A percentile compares a stretch with the other conserved stretches of the same genome.
Conservation (phyloP, 768 basidiomycete genomes). For the Leccinum fibrillosum region DNA sequence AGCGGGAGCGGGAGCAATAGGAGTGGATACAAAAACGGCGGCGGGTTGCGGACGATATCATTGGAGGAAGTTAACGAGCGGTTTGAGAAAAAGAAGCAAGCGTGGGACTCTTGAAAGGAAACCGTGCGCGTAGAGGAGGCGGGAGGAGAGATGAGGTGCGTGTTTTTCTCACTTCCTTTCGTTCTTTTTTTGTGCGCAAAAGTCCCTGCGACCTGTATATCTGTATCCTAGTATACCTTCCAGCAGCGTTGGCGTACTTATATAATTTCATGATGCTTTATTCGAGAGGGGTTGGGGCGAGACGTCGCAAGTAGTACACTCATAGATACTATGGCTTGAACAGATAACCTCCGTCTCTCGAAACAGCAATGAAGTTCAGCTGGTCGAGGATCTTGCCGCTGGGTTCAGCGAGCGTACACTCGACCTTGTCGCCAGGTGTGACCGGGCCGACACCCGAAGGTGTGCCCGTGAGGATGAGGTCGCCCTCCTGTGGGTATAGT, state of each 20-base stretch:
- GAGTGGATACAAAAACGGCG: constrained; percentile 10
- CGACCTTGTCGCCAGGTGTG: constrained; percentile 70
- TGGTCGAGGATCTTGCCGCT: constrained; percentile 53
- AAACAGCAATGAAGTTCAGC: constrained; percentile 62
- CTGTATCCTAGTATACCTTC: constrained; percentile 20
- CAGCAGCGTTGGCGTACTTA: constrained; percentile 2
- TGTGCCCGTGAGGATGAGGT: constrained; percentile 89
- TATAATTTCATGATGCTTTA: constrained; percentile 12
- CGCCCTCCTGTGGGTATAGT: constrained; percentile 63
- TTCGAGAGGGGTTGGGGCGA: not conserved
- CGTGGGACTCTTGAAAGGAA: constrained; percentile 15
- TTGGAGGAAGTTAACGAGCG: constrained; percentile 23
- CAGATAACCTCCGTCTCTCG: constrained; percentile 67
- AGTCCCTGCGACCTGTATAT: not conserved
- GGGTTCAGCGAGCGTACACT: constrained; percentile 62
- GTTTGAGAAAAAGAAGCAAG: constrained; percentile 15
- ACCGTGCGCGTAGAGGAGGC: not conserved
- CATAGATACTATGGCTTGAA: constrained; percentile 36
- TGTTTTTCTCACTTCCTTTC: not conserved
- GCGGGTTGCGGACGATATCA: constrained; percentile 26
- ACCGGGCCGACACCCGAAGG: constrained; percentile 88
- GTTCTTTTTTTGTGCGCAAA: not conserved
- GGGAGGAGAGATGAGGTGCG: not conserved
- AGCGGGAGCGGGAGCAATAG: constrained; percentile 3
- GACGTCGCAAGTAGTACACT: not conserved